Percentiles rank a stretch among this genome's conserved stretches.
Evolutionary conservation across 345 rosid species (phyloP).

Genomic region (Kernera saxatilis): DNA sequence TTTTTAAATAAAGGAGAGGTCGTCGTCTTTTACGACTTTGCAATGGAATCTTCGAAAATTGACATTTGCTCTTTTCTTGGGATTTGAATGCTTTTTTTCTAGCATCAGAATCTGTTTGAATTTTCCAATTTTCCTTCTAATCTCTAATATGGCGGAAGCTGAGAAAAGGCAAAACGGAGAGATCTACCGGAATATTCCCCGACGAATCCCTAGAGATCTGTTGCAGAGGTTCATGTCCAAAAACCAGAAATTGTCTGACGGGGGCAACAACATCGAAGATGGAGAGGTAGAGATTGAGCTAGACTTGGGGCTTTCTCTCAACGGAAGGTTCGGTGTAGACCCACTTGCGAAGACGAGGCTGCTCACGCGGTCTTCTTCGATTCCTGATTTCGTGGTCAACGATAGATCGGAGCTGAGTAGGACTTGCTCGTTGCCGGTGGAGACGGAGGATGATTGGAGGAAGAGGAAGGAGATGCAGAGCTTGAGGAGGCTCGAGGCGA

Average conservation of each 20-base stretch:
- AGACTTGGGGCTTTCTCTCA: slow-evolving; percentile 67
- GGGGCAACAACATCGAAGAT: too few species aligned
- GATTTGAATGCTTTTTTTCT: slow-evolving; percentile 5
- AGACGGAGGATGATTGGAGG: slow-evolving; percentile 67
- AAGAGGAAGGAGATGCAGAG: slow-evolving; percentile 66
- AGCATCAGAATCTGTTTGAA: neutral
- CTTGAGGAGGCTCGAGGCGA: slow-evolving; percentile 65
- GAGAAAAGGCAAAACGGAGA: slow-evolving; percentile 28
- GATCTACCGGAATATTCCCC: slow-evolving; percentile 20
- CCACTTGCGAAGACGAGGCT: slow-evolving; percentile 45
- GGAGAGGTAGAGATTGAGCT: slow-evolving; percentile 65
- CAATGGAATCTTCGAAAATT: slow-evolving; percentile 20
- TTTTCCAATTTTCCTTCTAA: neutral
- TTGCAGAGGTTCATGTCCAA: slow-evolving; percentile 38
- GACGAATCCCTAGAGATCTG: slow-evolving; percentile 33
- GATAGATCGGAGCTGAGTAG: slow-evolving; percentile 39
- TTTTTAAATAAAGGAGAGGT: neutral
- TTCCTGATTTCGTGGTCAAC: slow-evolving; percentile 45
- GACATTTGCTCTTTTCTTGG: slow-evolving; percentile 2
- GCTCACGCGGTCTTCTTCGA: slow-evolving; percentile 52
- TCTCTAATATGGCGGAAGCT: slow-evolving; percentile 29
- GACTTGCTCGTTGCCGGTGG: slow-evolving; percentile 62
- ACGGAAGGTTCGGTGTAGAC: slow-evolving; percentile 82
- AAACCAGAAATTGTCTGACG: slow-evolving; percentile 17
- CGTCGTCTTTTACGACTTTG: neutral